Percentiles rank a stretch among this genome's conserved stretches.
Conservation (phyloP, 345 rosid genomes). For the Limnanthes douglasii region DNA sequence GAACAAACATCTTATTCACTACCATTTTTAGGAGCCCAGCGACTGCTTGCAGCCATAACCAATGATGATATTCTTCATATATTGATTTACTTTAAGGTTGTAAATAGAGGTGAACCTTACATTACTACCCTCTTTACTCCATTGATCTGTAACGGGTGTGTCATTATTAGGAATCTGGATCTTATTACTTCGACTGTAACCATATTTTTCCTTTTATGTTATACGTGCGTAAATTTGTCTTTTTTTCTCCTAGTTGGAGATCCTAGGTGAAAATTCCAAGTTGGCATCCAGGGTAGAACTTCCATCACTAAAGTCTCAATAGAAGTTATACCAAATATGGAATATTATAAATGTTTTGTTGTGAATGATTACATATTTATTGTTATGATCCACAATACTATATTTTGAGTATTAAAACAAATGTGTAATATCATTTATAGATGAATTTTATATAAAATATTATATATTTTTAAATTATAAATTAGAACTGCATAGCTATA, state of each 20-base stretch:
- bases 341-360: no score
- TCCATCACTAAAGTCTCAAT: slow-evolving; percentile 97
- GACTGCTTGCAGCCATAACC: slow-evolving; percentile 98
- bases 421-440: no score
- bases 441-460: no score
- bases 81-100: slow-evolving; percentile 88
- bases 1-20: no score
- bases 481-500: no score
- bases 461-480: no score
- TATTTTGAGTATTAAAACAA: no score
- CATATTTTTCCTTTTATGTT: slow-evolving; percentile 95
- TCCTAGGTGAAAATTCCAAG: slow-evolving; percentile 99
- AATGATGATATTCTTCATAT: slow-evolving; percentile 97
- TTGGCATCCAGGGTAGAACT: no score
- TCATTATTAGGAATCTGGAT: slow-evolving; percentile 90
- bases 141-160: slow-evolving; percentile 74
- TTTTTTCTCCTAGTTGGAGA: slow-evolving; percentile 99
- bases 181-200: slow-evolving; percentile 94
- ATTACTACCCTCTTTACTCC: slow-evolving; percentile 90
- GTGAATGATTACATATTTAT: no score
- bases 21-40: slow-evolving; percentile 99
- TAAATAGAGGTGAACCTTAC: slow-evolving; percentile 78
- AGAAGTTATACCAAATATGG: no score
- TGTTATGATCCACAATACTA: no score
- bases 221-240: slow-evolving; percentile 93